Conservation (phyloP, 2,329 filamentous ascomycete genomes). For the Magnaporthiopsis incrustans region DNA sequence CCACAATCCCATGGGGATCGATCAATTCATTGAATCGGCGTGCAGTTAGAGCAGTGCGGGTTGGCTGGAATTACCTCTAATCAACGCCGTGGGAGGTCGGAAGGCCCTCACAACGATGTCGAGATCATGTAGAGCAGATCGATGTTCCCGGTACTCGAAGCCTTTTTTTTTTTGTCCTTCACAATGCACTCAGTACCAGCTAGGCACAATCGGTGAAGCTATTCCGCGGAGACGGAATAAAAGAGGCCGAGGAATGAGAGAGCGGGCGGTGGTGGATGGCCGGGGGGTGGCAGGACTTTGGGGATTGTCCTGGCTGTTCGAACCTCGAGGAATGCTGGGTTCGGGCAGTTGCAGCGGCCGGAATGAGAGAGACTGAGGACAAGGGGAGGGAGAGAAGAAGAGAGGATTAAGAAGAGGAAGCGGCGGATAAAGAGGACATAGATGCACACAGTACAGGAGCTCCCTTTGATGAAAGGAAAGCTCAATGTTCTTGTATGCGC, state of each 20-base stretch:
- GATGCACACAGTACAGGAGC: not conserved
- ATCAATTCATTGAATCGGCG: too few relatives aligned
- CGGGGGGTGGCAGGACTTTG: not conserved
- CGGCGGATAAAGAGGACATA: conserved; percentile 5
- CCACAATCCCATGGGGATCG: too few relatives aligned
- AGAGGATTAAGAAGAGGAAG: conserved; percentile 4
- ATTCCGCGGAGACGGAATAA: not conserved
- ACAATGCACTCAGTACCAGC: conserved; percentile 6
- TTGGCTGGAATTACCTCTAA: conserved; percentile 12
- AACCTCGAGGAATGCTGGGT: conserved; percentile 1
- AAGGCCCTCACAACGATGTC: conserved; percentile 13
- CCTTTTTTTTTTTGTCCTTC: conserved; percentile 7
- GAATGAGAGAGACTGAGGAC: conserved; percentile 6
- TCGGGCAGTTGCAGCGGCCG: not conserved
- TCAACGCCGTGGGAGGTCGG: conserved; percentile 15
- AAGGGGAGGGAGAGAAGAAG: conserved; percentile 7
- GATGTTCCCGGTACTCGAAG: conserved; percentile 4
- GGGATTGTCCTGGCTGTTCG: not conserved
- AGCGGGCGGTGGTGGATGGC: not conserved
- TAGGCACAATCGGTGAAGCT: conserved; percentile 3
- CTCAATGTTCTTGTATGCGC: conserved; percentile 1
- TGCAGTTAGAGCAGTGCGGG: too few relatives aligned
- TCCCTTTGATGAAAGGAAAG: not conserved
- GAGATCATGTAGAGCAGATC: conserved; percentile 16
- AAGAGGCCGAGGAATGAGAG: not conserved